These are phyloP conservation scores for Daldinia decipiens DNA, from an alignment of 495 filamentous ascomycete species.

Conservation along the genomic window DNA sequence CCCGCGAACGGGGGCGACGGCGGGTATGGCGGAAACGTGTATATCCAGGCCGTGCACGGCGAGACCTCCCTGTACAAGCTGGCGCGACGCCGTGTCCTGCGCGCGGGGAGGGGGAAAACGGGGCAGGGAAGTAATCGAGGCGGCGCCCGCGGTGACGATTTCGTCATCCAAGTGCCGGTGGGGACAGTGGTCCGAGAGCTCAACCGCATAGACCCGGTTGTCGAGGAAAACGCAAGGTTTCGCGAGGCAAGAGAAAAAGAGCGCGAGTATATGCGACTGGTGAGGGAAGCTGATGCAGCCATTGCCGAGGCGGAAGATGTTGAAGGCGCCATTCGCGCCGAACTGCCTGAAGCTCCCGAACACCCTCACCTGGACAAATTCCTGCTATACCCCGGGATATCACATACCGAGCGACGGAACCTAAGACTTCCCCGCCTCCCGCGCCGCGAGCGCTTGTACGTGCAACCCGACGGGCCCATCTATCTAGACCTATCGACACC, in stretches of 20 bases:
- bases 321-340: conserved; percentile 31
- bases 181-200: conserved; percentile 91
- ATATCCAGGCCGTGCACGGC: conserved; percentile 91
- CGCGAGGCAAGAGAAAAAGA: conserved; percentile 48
- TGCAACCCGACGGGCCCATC: conserved; percentile 76
- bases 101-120: conserved; percentile 81
- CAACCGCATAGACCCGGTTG: conserved; percentile 76
- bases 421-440: conserved; percentile 68
- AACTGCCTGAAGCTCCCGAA: conserved; percentile 46
- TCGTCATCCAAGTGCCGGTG: conserved; percentile 89
- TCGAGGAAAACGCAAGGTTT: conserved; percentile 65
- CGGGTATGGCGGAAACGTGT: conserved; percentile 88
- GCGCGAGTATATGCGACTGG: conserved; percentile 45
- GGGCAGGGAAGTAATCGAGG: conserved; percentile 85
- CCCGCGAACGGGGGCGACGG: conserved; percentile 98
- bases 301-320: conserved; percentile 46
- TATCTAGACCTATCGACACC: conserved; percentile 82
- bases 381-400: conserved; percentile 82
- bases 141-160: conserved; percentile 84
- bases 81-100: conserved; percentile 76
- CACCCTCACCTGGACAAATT: conserved; percentile 72
- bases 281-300: conserved; percentile 45
- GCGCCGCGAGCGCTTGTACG: conserved; percentile 64
- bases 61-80: conserved; percentile 95
- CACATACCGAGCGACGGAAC: conserved; percentile 70